A percentile compares a stretch with the other conserved stretches of the same genome.
Evolutionary conservation across 805 yeast species (phyloP).

Genomic region (Lipomyces sp.): DNA sequence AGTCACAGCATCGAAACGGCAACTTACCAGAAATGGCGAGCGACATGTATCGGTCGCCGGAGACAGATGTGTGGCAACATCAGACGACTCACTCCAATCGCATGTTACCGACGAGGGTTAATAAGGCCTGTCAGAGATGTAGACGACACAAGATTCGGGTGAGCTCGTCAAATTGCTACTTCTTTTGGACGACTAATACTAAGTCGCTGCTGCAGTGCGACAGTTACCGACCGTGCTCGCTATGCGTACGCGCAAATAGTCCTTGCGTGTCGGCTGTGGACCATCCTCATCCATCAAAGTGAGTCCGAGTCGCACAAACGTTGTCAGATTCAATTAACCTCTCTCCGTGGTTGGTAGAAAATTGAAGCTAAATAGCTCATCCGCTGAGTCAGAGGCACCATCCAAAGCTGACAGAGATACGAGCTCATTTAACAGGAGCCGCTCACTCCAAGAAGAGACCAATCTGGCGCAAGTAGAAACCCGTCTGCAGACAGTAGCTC

Average conservation of each 20-base stretch:
- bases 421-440: too few species aligned
- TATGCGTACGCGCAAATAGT: conserved; percentile 35
- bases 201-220: conserved; percentile 25
- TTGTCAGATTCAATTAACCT: too few species aligned
- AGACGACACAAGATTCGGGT: conserved; percentile 6
- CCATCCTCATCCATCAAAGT: background rate
- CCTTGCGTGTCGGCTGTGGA: conserved; percentile 21
- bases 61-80: too few species aligned
- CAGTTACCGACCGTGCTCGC: conserved; percentile 35
- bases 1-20: too few species aligned
- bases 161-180: background rate
- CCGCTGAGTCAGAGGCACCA: too few species aligned
- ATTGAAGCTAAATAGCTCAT: background rate
- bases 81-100: background rate
- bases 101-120: background rate
- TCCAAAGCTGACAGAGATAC: too few species aligned
- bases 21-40: too few species aligned
- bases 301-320: background rate
- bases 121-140: conserved; percentile 1
- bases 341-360: background rate
- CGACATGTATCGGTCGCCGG: too few species aligned
- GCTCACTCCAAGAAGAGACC: too few species aligned
- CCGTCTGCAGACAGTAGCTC: too few species aligned
- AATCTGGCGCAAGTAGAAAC: too few species aligned
- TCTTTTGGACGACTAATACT: too few species aligned